Evolutionary conservation across 805 yeast genomes (phyloP).

Genomic region (Suhomyces tanzawaensis): DNA sequence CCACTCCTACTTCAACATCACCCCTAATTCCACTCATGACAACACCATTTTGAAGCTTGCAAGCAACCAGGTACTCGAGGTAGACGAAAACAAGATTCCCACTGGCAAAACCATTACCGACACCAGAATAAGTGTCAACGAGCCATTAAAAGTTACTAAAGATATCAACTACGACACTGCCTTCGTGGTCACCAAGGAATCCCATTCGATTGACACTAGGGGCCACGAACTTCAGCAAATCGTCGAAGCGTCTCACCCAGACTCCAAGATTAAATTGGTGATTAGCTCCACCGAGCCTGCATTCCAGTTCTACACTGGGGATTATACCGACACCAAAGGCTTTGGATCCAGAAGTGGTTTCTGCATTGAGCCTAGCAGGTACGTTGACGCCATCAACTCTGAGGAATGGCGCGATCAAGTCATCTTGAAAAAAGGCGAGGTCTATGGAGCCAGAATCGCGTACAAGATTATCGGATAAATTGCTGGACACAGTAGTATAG

Average conservation of each 20-base stretch:
- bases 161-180: conserved; percentile 44
- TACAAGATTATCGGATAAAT: too few relatives aligned
- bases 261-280: conserved; percentile 38
- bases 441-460: conserved; percentile 49
- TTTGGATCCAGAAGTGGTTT: conserved; percentile 49
- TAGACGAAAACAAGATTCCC: conserved; percentile 39
- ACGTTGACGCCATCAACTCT: conserved; percentile 50
- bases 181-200: conserved; percentile 42
- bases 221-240: conserved; percentile 30
- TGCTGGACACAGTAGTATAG: too few relatives aligned
- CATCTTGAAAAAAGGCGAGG: conserved; percentile 43
- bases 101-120: conserved; percentile 42
- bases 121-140: conserved; percentile 6
- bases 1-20: conserved; percentile 59
- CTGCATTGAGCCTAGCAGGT: conserved; percentile 62
- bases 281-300: conserved; percentile 62
- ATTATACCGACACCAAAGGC: conserved; percentile 39
- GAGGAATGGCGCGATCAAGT: conserved; percentile 51
- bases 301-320: conserved; percentile 66
- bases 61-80: conserved; percentile 41
- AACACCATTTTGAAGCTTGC: conserved; percentile 33
- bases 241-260: conserved; percentile 45
- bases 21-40: conserved; percentile 26
- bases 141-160: conserved; percentile 16
- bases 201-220: conserved; percentile 47